A percentile compares a stretch with the other conserved stretches of the same genome.
Evolutionary conservation across 2,329 filamentous ascomycete genomes (phyloP).

Genomic region (Tympanopsis confertula): DNA sequence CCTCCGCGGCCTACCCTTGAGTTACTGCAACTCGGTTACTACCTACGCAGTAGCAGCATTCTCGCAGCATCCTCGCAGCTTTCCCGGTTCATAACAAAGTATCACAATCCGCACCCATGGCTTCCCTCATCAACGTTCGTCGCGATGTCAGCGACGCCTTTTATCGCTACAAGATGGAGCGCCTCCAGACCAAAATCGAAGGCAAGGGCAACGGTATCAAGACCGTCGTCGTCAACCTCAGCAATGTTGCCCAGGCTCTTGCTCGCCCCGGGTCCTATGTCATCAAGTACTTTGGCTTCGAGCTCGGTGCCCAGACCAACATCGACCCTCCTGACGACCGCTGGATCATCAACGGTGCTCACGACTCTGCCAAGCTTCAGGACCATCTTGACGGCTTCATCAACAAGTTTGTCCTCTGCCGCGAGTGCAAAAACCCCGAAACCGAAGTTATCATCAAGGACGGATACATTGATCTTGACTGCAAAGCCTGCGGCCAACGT

Average conservation of each 20-base stretch:
- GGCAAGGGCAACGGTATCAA: conserved; percentile 99
- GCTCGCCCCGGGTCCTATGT: conserved; percentile 86
- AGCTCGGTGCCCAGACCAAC: conserved; percentile 97
- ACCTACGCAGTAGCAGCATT: too few species aligned
- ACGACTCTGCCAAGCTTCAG: conserved; percentile 89
- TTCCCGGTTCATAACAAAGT: too few species aligned
- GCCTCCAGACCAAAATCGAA: conserved; percentile 96
- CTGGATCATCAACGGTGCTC: conserved; percentile 99
- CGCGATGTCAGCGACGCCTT: conserved; percentile 96
- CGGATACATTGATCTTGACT: conserved; percentile 81
- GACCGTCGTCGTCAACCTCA: conserved; percentile 92
- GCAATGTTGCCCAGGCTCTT: conserved; percentile 82
- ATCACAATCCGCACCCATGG: conserved; percentile 60
- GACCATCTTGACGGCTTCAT: conserved; percentile 98
- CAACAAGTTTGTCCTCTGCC: conserved; percentile 96
- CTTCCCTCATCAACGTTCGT: conserved; percentile 85
- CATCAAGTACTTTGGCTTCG: conserved; percentile 99
- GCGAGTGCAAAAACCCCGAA: conserved; percentile 99
- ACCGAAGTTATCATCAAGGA: conserved; percentile 94
- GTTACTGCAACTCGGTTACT: too few species aligned
- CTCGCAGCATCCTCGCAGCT: too few species aligned
- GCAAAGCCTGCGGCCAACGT: conserved; percentile 95
- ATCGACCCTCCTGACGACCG: conserved; percentile 93
- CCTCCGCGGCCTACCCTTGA: too few species aligned
- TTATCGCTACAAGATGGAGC: conserved; percentile 99